These are phyloP conservation scores for Omphalotus guepiniiformis DNA, from an alignment of 768 basidiomycete genomes.

Conservation along the genomic window DNA sequence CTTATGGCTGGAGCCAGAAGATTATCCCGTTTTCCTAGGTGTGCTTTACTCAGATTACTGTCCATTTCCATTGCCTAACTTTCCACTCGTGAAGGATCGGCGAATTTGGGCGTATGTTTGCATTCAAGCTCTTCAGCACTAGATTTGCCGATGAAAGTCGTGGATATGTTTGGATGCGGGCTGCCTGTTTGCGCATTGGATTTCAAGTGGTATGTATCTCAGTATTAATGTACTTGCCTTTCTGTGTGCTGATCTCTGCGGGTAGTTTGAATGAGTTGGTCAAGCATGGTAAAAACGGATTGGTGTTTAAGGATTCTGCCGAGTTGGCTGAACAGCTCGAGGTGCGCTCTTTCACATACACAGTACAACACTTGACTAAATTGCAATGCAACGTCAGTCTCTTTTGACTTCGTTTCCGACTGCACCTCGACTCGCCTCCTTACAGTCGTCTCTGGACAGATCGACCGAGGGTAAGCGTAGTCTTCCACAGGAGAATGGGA, in stretches of 20 bases:
- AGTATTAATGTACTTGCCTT: background rate
- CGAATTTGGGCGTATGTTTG: conserved; percentile 87
- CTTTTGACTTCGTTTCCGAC: conserved; percentile 60
- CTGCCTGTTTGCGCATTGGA: conserved; percentile 89
- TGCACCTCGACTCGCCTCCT: conserved; percentile 41
- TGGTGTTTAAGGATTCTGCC: conserved; percentile 62
- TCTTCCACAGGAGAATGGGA: conserved; percentile 13
- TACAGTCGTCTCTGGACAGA: conserved; percentile 47
- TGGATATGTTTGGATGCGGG: conserved; percentile 98
- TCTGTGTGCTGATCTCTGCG: conserved; percentile 6
- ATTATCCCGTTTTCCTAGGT: conserved; percentile 87
- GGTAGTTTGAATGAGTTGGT: conserved; percentile 83
- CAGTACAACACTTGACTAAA: background rate
- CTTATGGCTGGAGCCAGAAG: conserved; percentile 83
- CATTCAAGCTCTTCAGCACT: conserved; percentile 88
- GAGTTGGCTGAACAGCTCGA: conserved; percentile 73
- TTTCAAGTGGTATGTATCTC: conserved; percentile 64
- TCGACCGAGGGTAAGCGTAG: conserved; percentile 15
- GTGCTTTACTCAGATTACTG: background rate
- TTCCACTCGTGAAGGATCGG: conserved; percentile 59
- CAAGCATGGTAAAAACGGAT: conserved; percentile 77
- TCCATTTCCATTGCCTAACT: background rate
- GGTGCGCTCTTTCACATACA: conserved; percentile 33
- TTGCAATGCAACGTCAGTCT: conserved; percentile 30
- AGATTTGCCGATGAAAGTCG: conserved; percentile 98